Evolutionary conservation across 2,329 filamentous ascomycete genomes (phyloP).

Genomic region (Cercospora sp.): DNA sequence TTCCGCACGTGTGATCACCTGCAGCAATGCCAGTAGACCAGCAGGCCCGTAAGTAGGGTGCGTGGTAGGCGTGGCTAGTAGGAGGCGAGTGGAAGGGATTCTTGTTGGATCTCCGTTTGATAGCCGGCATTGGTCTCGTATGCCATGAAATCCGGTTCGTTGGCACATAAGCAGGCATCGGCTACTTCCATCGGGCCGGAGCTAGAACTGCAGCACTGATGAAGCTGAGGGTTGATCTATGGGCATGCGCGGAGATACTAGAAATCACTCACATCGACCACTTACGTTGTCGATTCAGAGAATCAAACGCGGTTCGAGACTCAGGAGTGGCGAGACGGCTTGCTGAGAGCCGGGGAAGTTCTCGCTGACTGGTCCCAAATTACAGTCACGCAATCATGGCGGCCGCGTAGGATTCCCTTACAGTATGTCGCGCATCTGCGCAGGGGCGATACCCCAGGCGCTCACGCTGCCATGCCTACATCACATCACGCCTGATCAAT

Average conservation of each 20-base stretch:
- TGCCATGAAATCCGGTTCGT: background rate
- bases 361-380: background rate
- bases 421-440: background rate
- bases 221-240: background rate
- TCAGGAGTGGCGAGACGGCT: background rate
- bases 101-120: background rate
- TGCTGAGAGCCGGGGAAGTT: background rate
- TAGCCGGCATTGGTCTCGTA: background rate
- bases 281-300: background rate
- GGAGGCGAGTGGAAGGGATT: background rate
- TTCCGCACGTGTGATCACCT: background rate
- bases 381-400: background rate
- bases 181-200: background rate
- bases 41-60: background rate
- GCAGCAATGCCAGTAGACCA: background rate
- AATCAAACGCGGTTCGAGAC: background rate
- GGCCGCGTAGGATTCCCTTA: background rate
- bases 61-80: background rate
- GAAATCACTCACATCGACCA: background rate
- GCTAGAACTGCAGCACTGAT: background rate
- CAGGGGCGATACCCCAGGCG: background rate
- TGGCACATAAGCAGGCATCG: background rate
- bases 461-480: background rate
- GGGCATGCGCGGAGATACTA: background rate
- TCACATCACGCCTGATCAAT: background rate